Percentiles rank a stretch among this genome's conserved stretches.
Conservation (phyloP, 352 stramenopile species). For the Peronospora destructor region DNA sequence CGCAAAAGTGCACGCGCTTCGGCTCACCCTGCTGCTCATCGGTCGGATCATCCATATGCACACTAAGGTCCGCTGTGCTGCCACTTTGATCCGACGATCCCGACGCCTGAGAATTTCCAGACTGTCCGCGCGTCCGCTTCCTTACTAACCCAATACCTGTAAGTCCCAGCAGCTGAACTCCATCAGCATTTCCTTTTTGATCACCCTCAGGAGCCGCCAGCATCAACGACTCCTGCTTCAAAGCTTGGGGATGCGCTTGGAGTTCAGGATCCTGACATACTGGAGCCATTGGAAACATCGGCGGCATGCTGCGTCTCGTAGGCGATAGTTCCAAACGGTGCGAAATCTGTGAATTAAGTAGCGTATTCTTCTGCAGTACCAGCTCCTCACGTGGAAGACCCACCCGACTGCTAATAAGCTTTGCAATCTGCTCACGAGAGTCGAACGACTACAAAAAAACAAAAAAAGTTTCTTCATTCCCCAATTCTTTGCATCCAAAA, state of each 20-base stretch:
- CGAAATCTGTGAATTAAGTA: conserved; percentile 72
- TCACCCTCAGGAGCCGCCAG: conserved; percentile 19
- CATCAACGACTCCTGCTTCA: conserved; percentile 27
- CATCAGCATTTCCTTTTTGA: conserved; percentile 29
- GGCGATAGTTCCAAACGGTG: conserved; percentile 70
- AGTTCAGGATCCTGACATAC: conserved; percentile 18
- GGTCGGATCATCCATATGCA: conserved; percentile 26
- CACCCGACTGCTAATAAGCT: conserved; percentile 44
- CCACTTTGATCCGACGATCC: conserved; percentile 41
- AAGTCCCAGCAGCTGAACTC: conserved; percentile 28
- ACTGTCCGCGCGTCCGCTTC: conserved; percentile 49
- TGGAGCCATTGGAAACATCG: conserved; percentile 36
- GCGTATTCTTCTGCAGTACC: conserved; percentile 69
- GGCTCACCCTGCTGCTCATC: conserved; percentile 32
- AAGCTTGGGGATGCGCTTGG: conserved; percentile 13
- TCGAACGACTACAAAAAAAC: conserved; percentile 45
- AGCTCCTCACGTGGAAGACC: conserved; percentile 52
- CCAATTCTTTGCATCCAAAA: not conserved
- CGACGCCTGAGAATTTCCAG: conserved; percentile 43
- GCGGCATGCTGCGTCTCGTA: conserved; percentile 39
- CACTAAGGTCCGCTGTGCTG: conserved; percentile 39
- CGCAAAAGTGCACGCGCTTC: conserved; percentile 49
- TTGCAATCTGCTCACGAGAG: conserved; percentile 63
- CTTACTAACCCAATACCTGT: conserved; percentile 22
- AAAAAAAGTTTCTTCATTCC: conserved; percentile 1